Conservation (phyloP, 2,329 filamentous ascomycete genomes). For the Colletotrichum cuscutae region DNA sequence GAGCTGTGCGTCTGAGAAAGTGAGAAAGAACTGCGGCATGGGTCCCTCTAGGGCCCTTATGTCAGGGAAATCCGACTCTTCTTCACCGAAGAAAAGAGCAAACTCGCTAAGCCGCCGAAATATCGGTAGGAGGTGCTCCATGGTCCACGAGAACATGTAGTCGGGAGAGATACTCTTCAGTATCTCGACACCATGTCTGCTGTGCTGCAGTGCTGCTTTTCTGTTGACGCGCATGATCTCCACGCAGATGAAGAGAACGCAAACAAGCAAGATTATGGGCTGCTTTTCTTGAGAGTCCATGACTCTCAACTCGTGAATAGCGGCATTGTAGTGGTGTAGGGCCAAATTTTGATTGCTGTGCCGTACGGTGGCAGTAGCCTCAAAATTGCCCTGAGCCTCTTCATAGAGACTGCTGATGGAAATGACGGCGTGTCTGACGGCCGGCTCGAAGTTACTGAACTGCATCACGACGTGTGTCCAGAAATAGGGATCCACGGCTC, state of each 20-base stretch:
- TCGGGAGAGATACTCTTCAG: background rate
- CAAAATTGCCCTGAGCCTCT: background rate
- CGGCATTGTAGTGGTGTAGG: conserved; percentile 29
- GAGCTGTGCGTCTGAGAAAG: background rate
- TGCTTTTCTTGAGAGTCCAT: conserved; percentile 4
- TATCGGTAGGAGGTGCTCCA: background rate
- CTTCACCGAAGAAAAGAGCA: conserved; percentile 1
- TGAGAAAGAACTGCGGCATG: background rate
- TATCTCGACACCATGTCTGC: background rate
- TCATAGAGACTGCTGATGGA: conserved; percentile 5
- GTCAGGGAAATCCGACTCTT: background rate
- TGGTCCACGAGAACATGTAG: background rate
- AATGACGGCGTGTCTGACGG: conserved; percentile 2
- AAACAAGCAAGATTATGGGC: conserved; percentile 26
- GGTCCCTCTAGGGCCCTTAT: background rate
- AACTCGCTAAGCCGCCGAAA: conserved; percentile 4
- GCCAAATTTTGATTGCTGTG: background rate
- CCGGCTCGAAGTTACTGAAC: background rate
- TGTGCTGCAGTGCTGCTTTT: background rate
- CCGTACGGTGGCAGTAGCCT: background rate
- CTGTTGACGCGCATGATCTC: background rate
- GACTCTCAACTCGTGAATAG: conserved; percentile 25
- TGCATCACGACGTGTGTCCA: conserved; percentile 12
- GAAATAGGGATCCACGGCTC: background rate
- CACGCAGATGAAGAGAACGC: conserved; percentile 37